Percentiles rank a stretch among this genome's conserved stretches.
Evolutionary conservation across 2,329 filamentous ascomycete species (phyloP).

Genomic region (Penicillium decumbens): DNA sequence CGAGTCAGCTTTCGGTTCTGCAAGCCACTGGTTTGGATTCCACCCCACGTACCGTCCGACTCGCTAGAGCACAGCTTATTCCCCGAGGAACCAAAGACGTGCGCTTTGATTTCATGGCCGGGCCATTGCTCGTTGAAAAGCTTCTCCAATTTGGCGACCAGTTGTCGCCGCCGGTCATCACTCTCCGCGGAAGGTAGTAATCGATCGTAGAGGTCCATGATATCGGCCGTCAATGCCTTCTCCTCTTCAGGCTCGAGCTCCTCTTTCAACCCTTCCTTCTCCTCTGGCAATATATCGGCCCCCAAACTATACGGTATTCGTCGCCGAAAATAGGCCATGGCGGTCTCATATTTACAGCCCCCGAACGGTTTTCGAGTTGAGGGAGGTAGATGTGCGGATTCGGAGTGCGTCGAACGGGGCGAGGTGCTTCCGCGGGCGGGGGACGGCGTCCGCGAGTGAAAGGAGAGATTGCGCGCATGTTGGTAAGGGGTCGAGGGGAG

Average conservation of each 20-base stretch:
- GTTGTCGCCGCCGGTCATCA: slow-evolving; percentile 65
- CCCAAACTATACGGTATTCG: slow-evolving; percentile 90
- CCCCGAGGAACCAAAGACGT: slow-evolving; percentile 96
- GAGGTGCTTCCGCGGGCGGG: slow-evolving; percentile 75
- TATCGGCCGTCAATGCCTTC: slow-evolving; percentile 69
- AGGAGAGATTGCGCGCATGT: slow-evolving; percentile 75
- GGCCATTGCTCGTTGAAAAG: slow-evolving; percentile 91
- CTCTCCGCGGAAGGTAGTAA: slow-evolving; percentile 78
- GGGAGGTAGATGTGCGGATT: slow-evolving; percentile 70
- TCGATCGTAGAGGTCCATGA: slow-evolving; percentile 77
- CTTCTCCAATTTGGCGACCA: slow-evolving; percentile 82
- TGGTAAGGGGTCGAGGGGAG: slow-evolving; percentile 92
- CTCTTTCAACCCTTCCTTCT: slow-evolving; percentile 65
- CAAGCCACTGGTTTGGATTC: background rate
- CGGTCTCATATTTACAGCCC: slow-evolving; percentile 84
- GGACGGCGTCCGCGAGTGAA: slow-evolving; percentile 74
- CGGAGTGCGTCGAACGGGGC: slow-evolving; percentile 83
- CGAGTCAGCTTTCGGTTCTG: slow-evolving; percentile 20
- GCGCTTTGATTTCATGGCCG: slow-evolving; percentile 79
- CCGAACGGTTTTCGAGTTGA: slow-evolving; percentile 62
- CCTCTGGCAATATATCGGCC: slow-evolving; percentile 68
- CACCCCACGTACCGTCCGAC: slow-evolving; percentile 70
- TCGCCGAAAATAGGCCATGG: slow-evolving; percentile 71
- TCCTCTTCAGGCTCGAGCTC: slow-evolving; percentile 69
- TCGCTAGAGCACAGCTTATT: slow-evolving; percentile 92